Conservation (phyloP, 2,329 filamentous ascomycete species). For the Piedraia hortae region DNA sequence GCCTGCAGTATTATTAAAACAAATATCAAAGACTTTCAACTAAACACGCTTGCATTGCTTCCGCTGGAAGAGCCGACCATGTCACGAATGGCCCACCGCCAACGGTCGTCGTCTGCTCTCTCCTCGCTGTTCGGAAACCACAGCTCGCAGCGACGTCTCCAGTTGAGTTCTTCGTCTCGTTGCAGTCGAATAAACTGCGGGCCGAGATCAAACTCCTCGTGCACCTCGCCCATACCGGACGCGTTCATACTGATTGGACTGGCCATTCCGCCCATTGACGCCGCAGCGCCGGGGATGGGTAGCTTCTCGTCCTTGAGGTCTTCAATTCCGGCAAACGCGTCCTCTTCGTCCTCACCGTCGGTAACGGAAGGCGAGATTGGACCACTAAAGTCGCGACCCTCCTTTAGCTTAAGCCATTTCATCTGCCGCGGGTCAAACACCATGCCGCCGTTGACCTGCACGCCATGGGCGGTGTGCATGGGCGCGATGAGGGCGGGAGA, state of each 20-base stretch:
- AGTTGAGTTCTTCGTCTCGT: conserved; percentile 71
- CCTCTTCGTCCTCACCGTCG: conserved; percentile 64
- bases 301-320: conserved; percentile 45
- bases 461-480: conserved; percentile 52
- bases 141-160: conserved; percentile 62
- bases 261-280: conserved; percentile 5
- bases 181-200: conserved; percentile 79
- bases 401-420: conserved; percentile 61
- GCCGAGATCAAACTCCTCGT: conserved; percentile 92
- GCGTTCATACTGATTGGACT: conserved; percentile 9
- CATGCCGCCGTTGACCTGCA: conserved; percentile 93
- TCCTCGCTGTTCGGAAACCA: conserved; percentile 41
- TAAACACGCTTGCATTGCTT: too few relatives aligned
- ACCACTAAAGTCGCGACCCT: conserved; percentile 13
- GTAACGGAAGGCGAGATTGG: conserved; percentile 26
- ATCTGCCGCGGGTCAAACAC: conserved; percentile 91
- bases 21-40: too few relatives aligned
- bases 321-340: conserved; percentile 83
- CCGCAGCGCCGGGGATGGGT: conserved; percentile 4
- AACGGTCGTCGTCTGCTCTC: conserved; percentile 55
- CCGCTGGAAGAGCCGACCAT: conserved; percentile 2
- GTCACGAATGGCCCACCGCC: conserved; percentile 7
- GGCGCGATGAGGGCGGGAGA: conserved; percentile 64
- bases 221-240: conserved; percentile 45
- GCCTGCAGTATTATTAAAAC: too few relatives aligned